phyloP scores from a whole-genome alignment of 495 filamentous ascomycete species.

The Melanomma pulvis-pyrius region DNA sequence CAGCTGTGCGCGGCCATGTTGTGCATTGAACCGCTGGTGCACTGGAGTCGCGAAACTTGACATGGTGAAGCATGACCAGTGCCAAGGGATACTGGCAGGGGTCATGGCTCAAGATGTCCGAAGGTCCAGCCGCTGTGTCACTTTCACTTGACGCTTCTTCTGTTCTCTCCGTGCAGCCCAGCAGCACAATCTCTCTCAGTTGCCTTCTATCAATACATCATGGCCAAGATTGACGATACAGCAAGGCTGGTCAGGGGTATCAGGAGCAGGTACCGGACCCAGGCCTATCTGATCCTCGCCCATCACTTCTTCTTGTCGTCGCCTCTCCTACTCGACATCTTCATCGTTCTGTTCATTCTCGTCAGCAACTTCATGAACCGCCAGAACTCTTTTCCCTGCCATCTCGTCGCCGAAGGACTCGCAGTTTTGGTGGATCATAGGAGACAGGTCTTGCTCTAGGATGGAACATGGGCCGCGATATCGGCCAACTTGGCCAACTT shows the following conservation, averaged over 20 bases:
- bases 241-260: not conserved
- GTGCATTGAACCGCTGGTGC: not conserved
- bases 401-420: conserved; percentile 2
- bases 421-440: conserved; percentile 2
- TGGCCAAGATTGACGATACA: not conserved
- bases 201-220: not conserved
- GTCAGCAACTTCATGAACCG: conserved; percentile 13
- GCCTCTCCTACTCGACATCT: conserved; percentile 5
- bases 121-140: conserved; percentile 18
- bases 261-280: conserved; percentile 9
- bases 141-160: no score
- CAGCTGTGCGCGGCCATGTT: not conserved
- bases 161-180: not conserved
- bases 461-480: not conserved
- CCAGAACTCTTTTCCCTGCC: not conserved
- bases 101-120: conserved; percentile 39
- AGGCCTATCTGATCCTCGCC: conserved; percentile 10
- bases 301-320: conserved; percentile 15
- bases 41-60: not conserved
- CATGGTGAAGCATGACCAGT: not conserved
- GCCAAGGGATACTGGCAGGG: not conserved
- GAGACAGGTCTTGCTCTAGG: not conserved
- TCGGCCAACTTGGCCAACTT: not conserved
- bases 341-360: conserved; percentile 8
- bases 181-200: not conserved